Evolutionary conservation across 176 grass and related monocot genomes (phyloP).

Genomic region (Avena eriantha): DNA sequence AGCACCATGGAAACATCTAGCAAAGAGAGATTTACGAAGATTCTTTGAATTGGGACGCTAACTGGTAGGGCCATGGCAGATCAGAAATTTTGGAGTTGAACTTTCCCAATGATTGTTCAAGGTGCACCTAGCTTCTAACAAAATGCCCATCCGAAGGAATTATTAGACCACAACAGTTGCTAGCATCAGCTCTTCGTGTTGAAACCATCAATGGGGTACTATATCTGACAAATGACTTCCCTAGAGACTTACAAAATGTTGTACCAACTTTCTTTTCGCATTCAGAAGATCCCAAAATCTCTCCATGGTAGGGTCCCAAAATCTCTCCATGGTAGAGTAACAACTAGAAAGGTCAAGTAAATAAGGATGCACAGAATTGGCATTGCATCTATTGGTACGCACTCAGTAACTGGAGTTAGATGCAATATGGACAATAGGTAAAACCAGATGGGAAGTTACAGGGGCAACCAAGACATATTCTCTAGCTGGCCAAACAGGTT

Average conservation of each 20-base stretch:
- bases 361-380: constrained; percentile 28
- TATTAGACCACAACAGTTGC: constrained; percentile 40
- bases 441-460: constrained; percentile 20
- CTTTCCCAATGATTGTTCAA: constrained; percentile 49
- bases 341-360: constrained; percentile 40
- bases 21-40: constrained; percentile 6
- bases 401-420: constrained; percentile 18
- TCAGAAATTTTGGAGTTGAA: constrained; percentile 32
- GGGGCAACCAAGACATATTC: constrained; percentile 17
- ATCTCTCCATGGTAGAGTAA: constrained; percentile 46
- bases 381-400: background rate
- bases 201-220: constrained; percentile 31
- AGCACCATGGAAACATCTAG: constrained; percentile 36
- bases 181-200: constrained; percentile 45
- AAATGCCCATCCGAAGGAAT: constrained; percentile 37
- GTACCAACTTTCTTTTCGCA: constrained; percentile 43
- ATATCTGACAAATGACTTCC: constrained; percentile 40
- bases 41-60: constrained; percentile 40
- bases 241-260: constrained; percentile 35
- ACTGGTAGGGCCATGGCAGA: constrained; percentile 30
- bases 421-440: constrained; percentile 17
- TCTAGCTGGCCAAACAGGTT: constrained; percentile 42
- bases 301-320: constrained; percentile 44
- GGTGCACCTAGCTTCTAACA: constrained; percentile 42
- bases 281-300: constrained; percentile 36